Evolutionary conservation across 176 grass and related monocot genomes (phyloP), one percentile per base, ranked within the genome.

Genomic region (Zea mays): DNA sequence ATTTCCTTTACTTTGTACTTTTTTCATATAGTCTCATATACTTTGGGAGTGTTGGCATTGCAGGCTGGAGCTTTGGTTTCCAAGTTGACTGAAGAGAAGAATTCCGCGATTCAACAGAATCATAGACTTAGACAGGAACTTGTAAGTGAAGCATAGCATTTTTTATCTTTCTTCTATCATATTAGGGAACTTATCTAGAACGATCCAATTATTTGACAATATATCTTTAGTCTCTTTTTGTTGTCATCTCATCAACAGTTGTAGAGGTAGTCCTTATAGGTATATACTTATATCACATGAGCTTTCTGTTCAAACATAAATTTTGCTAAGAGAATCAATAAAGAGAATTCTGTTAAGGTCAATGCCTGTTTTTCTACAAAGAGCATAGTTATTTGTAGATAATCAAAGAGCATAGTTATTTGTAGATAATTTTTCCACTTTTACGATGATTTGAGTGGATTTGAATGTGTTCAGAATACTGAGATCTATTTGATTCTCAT

Each of bases 51-150:
- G 38, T 85, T 79, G 57, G 15, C 14, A 5, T 71, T 77, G 42
- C 58, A 93, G 91, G 74, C 85, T 83, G 85, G 82, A 69, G 85
- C 69, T 65, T 73, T 93, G 82, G 85, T 93, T 68, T 79, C 74
- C n/a, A 90, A 85, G 45, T 77, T 93, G 71, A 88, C 79, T 0
- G 85, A 93, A 79, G 91, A 93, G 72, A 90, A 86, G 86, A 88
- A 88, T 55, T 81, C 78, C 36, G 91, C 88, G 27, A 90, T 87
- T 82, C 91, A 93, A 80, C 78, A 82, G 69, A 93, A 90, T 80
- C 85, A 85, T 58, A 80, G 77, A 80, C 86, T 93, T 72, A 79
- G 85, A 81, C 88, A 90, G 70, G 91, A 93, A 85, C 82, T 89
- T 64, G 82, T 85, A 74, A 89, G 87, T 84, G 64, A 40, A 55